Evolutionary conservation across 73 alveolate genomes (phyloP).

Genomic region (Breviolum minutum): DNA sequence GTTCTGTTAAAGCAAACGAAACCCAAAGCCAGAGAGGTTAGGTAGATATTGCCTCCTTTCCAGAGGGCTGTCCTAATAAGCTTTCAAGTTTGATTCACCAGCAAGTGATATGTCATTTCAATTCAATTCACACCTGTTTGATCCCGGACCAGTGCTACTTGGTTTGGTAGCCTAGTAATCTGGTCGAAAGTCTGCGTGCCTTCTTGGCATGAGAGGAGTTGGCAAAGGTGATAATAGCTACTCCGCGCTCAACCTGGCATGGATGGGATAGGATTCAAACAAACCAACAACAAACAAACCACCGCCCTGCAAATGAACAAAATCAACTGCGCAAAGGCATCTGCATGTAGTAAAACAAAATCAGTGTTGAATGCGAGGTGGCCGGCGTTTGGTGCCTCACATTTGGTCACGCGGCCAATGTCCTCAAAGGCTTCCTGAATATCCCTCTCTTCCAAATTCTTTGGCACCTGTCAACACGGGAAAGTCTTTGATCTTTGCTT

Average conservation of each 20-base stretch:
- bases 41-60: too few relatives aligned
- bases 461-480: conserved; percentile 33
- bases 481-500: too few relatives aligned
- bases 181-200: background rate
- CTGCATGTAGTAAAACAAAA: too few relatives aligned
- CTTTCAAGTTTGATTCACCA: too few relatives aligned
- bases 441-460: conserved; percentile 83
- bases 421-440: conserved; percentile 91
- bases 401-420: conserved; percentile 82
- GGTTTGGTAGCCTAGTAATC: too few relatives aligned
- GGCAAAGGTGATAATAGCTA: conserved; percentile 72
- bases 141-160: too few relatives aligned
- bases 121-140: too few relatives aligned
- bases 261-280: background rate
- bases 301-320: background rate
- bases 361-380: background rate
- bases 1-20: too few relatives aligned
- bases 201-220: conserved; percentile 76
- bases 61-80: too few relatives aligned
- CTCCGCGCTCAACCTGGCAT: conserved; percentile 77
- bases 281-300: background rate
- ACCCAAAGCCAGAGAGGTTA: too few relatives aligned
- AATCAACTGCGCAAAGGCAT: background rate
- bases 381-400: conserved; percentile 27
- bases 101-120: too few relatives aligned